These are phyloP conservation scores for Helianthus tuberosus DNA, from an alignment of 129 eudicot genomes.

Conservation along the genomic window DNA sequence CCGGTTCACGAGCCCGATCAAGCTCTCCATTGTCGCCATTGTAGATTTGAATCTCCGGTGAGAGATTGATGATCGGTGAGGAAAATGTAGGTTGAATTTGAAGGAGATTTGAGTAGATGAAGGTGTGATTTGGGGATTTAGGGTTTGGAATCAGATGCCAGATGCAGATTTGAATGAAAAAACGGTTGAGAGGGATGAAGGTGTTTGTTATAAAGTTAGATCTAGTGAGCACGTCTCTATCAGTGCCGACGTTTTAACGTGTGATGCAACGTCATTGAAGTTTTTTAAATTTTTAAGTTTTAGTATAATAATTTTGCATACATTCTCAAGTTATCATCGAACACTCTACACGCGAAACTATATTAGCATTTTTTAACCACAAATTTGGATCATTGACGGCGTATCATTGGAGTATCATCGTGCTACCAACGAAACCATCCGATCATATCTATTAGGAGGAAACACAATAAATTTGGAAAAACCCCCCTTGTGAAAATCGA, in stretches of 20 bases:
- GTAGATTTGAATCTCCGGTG: constrained; percentile 3
- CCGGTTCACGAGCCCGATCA: constrained; percentile 84
- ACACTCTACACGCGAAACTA: too few species aligned
- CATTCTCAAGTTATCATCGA: too few species aligned
- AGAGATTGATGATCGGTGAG: constrained; percentile 1
- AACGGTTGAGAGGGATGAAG: constrained; percentile 38
- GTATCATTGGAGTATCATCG: too few species aligned
- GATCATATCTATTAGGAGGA: too few species aligned
- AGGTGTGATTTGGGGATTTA: constrained; percentile 11
- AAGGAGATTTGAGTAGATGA: constrained; percentile 7
- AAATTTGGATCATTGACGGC: too few species aligned
- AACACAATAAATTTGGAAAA: too few species aligned
- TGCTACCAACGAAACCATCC: too few species aligned
- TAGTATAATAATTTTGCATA: not conserved
- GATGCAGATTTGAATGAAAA: constrained; percentile 35
- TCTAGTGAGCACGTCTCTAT: constrained; percentile 26
- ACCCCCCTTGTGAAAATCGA: too few species aligned
- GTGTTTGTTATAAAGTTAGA: constrained; percentile 31
- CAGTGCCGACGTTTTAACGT: constrained; percentile 18
- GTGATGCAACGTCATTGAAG: constrained; percentile 1
- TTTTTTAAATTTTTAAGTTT: not conserved
- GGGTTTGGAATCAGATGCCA: constrained; percentile 24
- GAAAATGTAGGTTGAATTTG: constrained; percentile 25
- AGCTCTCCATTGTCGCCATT: constrained; percentile 87
- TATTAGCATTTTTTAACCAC: too few species aligned